phyloP scores from a whole-genome alignment of 116 monocot species.

The Trichopus zeylanicus region DNA sequence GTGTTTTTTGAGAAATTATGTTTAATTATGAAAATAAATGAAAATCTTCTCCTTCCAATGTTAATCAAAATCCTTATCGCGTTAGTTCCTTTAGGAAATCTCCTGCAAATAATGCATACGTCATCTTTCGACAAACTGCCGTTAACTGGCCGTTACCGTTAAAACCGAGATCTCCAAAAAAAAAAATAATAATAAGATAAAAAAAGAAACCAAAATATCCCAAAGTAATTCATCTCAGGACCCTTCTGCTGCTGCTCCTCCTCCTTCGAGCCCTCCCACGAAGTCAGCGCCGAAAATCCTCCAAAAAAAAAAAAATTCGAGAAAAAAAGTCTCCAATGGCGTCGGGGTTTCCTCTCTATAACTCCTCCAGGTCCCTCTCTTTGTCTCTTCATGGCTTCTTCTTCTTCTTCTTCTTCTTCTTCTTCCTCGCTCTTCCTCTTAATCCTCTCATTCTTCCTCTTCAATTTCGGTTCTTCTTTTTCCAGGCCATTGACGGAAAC shows the following conservation, averaged over 20 bases:
- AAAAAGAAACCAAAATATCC: neutral
- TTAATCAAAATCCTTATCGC: too few relatives aligned
- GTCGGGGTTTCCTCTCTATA: neutral
- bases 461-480: neutral
- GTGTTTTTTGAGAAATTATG: too few relatives aligned
- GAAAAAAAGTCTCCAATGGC: neutral
- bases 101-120: too few relatives aligned
- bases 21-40: too few relatives aligned
- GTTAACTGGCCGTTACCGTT: neutral
- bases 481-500: neutral
- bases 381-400: slow-evolving; percentile 6
- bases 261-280: neutral
- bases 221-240: neutral
- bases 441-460: neutral
- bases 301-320: too few relatives aligned
- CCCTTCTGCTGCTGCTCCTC: too few relatives aligned
- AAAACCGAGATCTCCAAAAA: neutral
- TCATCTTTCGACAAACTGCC: too few relatives aligned
- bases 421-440: neutral
- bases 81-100: too few relatives aligned
- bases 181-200: neutral
- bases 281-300: neutral
- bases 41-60: too few relatives aligned
- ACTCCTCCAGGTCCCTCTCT: slow-evolving; percentile 3
- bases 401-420: slow-evolving; percentile 4